Evolutionary conservation across 352 stramenopile species (phyloP).

Genomic region (Saprolegnia diclina): DNA sequence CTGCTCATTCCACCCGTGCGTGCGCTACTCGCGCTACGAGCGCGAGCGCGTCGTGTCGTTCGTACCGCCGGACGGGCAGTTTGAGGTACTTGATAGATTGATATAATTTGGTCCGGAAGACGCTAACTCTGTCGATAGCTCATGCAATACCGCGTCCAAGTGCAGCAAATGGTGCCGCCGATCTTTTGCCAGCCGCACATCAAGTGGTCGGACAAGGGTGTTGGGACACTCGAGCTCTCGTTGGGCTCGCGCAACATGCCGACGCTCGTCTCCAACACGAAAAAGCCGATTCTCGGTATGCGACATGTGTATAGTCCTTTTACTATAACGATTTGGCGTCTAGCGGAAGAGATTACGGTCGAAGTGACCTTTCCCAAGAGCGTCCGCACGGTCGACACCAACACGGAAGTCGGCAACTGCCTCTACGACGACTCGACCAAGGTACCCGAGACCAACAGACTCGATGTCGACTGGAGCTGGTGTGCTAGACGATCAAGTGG

Average conservation of each 20-base stretch:
- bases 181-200: slow-evolving; percentile 87
- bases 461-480: neutral
- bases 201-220: slow-evolving; percentile 61
- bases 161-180: slow-evolving; percentile 76
- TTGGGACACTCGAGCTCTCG: slow-evolving; percentile 62
- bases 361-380: slow-evolving; percentile 96
- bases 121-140: slow-evolving; percentile 27
- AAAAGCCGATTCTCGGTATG: slow-evolving; percentile 55
- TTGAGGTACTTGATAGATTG: slow-evolving; percentile 64
- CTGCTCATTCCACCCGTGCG: slow-evolving; percentile 97
- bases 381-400: slow-evolving; percentile 92
- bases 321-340: neutral
- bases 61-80: slow-evolving; percentile 96
- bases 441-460: neutral
- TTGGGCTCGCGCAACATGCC: slow-evolving; percentile 70
- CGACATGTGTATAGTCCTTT: neutral
- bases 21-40: slow-evolving; percentile 95
- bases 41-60: slow-evolving; percentile 95
- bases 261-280: slow-evolving; percentile 73
- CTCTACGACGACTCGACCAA: slow-evolving; percentile 94
- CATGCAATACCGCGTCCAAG: slow-evolving; percentile 82
- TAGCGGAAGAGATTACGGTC: slow-evolving; percentile 88
- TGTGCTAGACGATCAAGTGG: slow-evolving; percentile 86
- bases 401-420: slow-evolving; percentile 87
- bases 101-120: neutral